Conservation (phyloP, 2,329 filamentous ascomycete genomes). For the Pezizomycotina sp. region DNA sequence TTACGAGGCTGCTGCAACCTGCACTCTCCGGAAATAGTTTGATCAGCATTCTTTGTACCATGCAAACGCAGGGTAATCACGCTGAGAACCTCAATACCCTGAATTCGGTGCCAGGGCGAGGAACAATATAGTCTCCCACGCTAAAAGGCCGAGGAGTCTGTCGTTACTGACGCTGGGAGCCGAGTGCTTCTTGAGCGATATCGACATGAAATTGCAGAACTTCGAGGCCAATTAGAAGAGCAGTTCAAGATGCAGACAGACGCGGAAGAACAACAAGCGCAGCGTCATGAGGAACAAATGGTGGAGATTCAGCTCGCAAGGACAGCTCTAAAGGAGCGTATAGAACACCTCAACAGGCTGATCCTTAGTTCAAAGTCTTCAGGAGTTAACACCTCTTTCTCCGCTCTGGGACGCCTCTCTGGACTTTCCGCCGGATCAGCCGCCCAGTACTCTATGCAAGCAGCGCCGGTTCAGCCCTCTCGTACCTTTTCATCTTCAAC, state of each 20-base stretch:
- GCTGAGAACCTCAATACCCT: conserved; percentile 81
- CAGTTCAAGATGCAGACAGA: conserved; percentile 56
- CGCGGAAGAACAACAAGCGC: conserved; percentile 63
- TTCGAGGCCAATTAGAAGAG: conserved; percentile 64
- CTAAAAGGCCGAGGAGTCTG: conserved; percentile 85
- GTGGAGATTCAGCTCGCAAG: conserved; percentile 94
- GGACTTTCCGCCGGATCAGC: conserved; percentile 12
- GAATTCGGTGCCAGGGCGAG: conserved; percentile 89
- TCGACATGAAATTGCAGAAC: conserved; percentile 73
- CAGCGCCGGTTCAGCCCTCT: conserved; percentile 41
- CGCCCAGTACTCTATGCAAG: conserved; percentile 46
- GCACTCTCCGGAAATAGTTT: conserved; percentile 85
- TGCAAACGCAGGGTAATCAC: conserved; percentile 38
- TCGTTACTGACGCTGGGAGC: conserved; percentile 63
- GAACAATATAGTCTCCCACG: conserved; percentile 95
- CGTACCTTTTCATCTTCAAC: conserved; percentile 36
- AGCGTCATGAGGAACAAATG: conserved; percentile 90
- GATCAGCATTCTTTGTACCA: conserved; percentile 93
- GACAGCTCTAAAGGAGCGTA: conserved; percentile 89
- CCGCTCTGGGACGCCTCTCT: conserved; percentile 28
- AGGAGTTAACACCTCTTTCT: conserved; percentile 69
- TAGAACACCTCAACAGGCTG: conserved; percentile 86
- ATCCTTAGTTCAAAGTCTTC: conserved; percentile 92
- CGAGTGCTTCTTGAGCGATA: conserved; percentile 83
- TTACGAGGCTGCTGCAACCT: conserved; percentile 80